phyloP scores from a whole-genome alignment of 2,329 filamentous ascomycete species.

The Dothideomycetes sp. region DNA sequence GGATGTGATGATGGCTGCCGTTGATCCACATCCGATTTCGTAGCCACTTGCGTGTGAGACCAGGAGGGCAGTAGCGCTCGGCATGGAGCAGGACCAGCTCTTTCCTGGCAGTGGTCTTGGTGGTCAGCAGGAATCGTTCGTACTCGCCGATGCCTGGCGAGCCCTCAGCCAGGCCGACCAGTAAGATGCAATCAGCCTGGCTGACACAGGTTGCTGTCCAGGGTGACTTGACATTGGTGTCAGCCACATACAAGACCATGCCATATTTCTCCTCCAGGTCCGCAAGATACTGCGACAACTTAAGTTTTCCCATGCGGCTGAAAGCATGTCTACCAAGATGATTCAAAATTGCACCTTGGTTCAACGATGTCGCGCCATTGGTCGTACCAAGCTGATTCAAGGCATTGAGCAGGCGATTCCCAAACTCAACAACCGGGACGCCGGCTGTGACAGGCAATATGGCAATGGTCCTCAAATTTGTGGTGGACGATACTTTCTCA shows the following conservation, averaged over 20 bases:
- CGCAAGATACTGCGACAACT: slow-evolving; percentile 88
- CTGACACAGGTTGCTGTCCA: slow-evolving; percentile 98
- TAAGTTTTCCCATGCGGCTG: slow-evolving; percentile 92
- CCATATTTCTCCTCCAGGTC: slow-evolving; percentile 97
- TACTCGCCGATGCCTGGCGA: slow-evolving; percentile 91
- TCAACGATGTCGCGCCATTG: slow-evolving; percentile 83
- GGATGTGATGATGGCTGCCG: slow-evolving; percentile 91
- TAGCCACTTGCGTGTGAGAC: slow-evolving; percentile 80
- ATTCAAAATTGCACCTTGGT: slow-evolving; percentile 86
- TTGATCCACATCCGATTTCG: slow-evolving; percentile 92
- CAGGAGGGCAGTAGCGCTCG: slow-evolving; percentile 76
- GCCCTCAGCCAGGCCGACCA: slow-evolving; percentile 83
- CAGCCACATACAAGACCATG: slow-evolving; percentile 87
- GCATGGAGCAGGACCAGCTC: slow-evolving; percentile 81
- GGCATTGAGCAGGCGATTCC: slow-evolving; percentile 76
- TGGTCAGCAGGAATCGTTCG: slow-evolving; percentile 88
- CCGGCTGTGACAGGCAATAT: slow-evolving; percentile 84
- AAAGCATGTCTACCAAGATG: slow-evolving; percentile 94
- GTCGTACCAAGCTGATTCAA: slow-evolving; percentile 79
- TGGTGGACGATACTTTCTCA: slow-evolving; percentile 65
- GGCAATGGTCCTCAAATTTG: slow-evolving; percentile 87
- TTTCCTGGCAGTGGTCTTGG: slow-evolving; percentile 93
- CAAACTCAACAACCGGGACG: slow-evolving; percentile 90
- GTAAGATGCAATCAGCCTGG: slow-evolving; percentile 89
- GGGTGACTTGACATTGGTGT: slow-evolving; percentile 91